Conservation (phyloP, 306 rosid species). For the Nissolia schottii region DNA sequence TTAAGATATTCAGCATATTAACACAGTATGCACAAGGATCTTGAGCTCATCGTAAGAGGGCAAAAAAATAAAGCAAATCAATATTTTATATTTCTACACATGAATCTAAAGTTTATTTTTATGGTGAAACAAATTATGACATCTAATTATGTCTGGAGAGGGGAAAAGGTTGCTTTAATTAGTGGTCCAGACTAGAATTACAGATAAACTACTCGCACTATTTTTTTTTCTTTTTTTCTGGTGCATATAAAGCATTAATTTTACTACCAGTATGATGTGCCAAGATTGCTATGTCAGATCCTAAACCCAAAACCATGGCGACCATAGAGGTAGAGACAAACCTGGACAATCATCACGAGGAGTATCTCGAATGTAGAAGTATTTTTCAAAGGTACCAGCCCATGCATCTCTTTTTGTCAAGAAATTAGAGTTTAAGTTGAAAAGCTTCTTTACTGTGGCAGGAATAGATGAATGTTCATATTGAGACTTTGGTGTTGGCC, state of each 20-base stretch:
- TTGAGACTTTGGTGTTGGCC: conserved; percentile 77
- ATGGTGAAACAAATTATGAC: not conserved
- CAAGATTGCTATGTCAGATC: not conserved
- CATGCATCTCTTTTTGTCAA: conserved; percentile 96
- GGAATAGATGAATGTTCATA: conserved; percentile 89
- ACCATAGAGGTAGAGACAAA: conserved; percentile 26
- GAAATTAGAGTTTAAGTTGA: conserved; percentile 92
- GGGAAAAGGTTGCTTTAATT: not conserved
- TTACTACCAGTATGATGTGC: not conserved
- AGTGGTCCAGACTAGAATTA: not conserved
- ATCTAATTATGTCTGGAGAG: not conserved
- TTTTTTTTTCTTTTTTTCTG: too few species aligned
- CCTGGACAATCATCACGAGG: conserved; percentile 97
- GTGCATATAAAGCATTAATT: not conserved
- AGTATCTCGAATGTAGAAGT: conserved; percentile 60
- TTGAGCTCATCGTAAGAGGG: not conserved
- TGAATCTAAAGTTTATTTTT: not conserved
- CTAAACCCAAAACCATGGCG: too few species aligned
- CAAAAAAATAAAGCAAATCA: not conserved
- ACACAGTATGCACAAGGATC: not conserved
- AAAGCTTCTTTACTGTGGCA: conserved; percentile 88
- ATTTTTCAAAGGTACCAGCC: conserved; percentile 89
- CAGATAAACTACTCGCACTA: not conserved
- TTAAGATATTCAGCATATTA: not conserved
- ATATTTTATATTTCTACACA: not conserved